Percentiles rank a stretch among this genome's conserved stretches.
These are phyloP conservation scores for Lindgomyces ingoldianus DNA, from an alignment of 495 filamentous ascomycete genomes.

Conservation along the genomic window DNA sequence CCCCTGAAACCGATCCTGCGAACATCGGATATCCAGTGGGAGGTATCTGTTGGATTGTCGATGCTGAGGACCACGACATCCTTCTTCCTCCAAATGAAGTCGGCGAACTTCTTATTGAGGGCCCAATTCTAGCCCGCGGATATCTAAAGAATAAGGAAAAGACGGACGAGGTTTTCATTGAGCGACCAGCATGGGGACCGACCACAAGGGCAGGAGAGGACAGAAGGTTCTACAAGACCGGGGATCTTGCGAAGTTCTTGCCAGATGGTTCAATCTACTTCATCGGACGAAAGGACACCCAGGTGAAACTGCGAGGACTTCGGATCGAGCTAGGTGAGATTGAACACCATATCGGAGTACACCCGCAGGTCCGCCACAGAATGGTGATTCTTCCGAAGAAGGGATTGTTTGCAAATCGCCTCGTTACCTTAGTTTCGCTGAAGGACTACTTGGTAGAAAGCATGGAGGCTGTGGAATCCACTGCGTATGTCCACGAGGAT, in stretches of 20 bases:
- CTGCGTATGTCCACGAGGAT: conserved; percentile 10
- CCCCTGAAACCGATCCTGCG: conserved; percentile 15
- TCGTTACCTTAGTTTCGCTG: conserved; percentile 24
- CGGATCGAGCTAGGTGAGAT: conserved; percentile 38
- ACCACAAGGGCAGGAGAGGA: conserved; percentile 9
- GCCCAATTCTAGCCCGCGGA: no score
- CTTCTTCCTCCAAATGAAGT: conserved; percentile 17
- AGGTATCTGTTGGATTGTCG: conserved; percentile 26
- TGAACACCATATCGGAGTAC: conserved; percentile 28
- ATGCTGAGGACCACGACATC: conserved; percentile 25
- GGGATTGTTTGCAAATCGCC: conserved; percentile 23
- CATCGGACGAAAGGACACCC: no score
- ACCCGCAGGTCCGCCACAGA: conserved; percentile 8
- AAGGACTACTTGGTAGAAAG: conserved; percentile 20
- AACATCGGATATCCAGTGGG: conserved; percentile 31
- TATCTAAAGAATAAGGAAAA: conserved; percentile 30
- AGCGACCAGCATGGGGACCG: conserved; percentile 46
- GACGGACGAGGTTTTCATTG: conserved; percentile 27
- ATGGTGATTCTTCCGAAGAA: conserved; percentile 26
- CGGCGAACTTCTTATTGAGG: conserved; percentile 37
- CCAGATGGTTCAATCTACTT: conserved; percentile 39
- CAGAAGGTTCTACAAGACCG: conserved; percentile 40
- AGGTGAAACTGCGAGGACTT: conserved; percentile 39
- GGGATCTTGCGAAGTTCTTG: conserved; percentile 37
- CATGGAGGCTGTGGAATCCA: conserved; percentile 1